Conservation (phyloP, 2,329 filamentous ascomycete genomes). For the Clathrospora elynae region DNA sequence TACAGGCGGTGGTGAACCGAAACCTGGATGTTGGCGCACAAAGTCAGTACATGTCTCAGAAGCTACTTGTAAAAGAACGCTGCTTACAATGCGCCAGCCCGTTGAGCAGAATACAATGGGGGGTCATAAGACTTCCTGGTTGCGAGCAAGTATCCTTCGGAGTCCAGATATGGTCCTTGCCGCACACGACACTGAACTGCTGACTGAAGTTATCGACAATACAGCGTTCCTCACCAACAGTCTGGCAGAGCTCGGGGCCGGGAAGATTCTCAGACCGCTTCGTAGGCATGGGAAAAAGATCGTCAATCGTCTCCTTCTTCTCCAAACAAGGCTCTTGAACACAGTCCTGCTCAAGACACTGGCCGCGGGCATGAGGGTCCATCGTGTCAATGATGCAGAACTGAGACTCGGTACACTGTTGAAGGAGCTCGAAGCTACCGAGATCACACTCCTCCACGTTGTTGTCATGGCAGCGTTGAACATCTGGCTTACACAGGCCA, state of each 20-base stretch:
- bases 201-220: not conserved
- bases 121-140: too few relatives aligned
- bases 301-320: too few relatives aligned
- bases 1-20: not conserved
- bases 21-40: too few relatives aligned
- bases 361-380: not conserved
- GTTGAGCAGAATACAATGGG: too few relatives aligned
- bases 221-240: constrained; percentile 3
- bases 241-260: not conserved
- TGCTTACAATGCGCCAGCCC: too few relatives aligned
- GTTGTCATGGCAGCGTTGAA: not conserved
- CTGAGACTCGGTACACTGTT: not conserved
- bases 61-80: too few relatives aligned
- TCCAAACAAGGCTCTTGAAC: not conserved
- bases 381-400: not conserved
- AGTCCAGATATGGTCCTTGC: too few relatives aligned
- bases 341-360: not conserved
- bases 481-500: not conserved
- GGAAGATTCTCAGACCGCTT: not conserved
- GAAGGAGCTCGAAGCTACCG: not conserved
- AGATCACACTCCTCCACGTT: not conserved
- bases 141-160: too few relatives aligned
- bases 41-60: too few relatives aligned
- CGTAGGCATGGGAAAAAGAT: not conserved
- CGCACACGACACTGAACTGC: not conserved